Percentiles rank a stretch among this genome's conserved stretches.
These are phyloP conservation scores for Trypanosoma lewisi DNA, from an alignment of 208 protist genomes.

Conservation along the genomic window DNA sequence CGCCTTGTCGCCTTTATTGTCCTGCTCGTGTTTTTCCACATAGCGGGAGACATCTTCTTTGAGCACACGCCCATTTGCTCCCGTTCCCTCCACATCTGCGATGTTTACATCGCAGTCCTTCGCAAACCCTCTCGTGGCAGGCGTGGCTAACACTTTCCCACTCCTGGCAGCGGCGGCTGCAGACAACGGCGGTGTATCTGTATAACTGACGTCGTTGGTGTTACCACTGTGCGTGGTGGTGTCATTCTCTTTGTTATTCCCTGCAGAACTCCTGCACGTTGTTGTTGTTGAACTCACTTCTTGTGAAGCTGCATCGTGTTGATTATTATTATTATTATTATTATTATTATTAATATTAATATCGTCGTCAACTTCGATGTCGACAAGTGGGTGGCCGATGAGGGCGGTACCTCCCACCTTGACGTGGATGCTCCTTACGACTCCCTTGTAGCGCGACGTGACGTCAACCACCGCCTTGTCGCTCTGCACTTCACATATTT, in stretches of 20 bases:
- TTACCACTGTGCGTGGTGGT: too few species aligned
- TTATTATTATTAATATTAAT: background rate
- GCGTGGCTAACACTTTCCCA: slow-evolving; percentile 84
- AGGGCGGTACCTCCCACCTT: slow-evolving; percentile 76
- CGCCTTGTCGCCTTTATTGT: slow-evolving; percentile 27
- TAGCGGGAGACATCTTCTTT: slow-evolving; percentile 87
- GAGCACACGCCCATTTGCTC: slow-evolving; percentile 83
- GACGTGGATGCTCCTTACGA: slow-evolving; percentile 81
- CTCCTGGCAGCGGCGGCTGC: background rate
- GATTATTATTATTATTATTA: background rate
- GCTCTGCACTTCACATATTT: slow-evolving; percentile 93
- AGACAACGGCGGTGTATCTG: background rate
- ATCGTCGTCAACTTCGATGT: slow-evolving; percentile 72
- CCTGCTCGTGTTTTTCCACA: background rate
- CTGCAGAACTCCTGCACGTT: background rate
- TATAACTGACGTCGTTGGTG: background rate
- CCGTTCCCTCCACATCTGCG: slow-evolving; percentile 46
- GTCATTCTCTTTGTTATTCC: background rate
- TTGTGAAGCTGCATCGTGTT: background rate
- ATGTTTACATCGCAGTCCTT: slow-evolving; percentile 83
- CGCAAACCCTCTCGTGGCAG: slow-evolving; percentile 88
- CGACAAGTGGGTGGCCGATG: slow-evolving; percentile 84
- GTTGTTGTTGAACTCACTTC: background rate
- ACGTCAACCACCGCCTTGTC: slow-evolving; percentile 96
- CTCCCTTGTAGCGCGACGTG: slow-evolving; percentile 88